Percentiles rank a stretch among this genome's conserved stretches.
Conservation (phyloP, 208 protist genomes). For the Balamuthia mandrillaris region DNA sequence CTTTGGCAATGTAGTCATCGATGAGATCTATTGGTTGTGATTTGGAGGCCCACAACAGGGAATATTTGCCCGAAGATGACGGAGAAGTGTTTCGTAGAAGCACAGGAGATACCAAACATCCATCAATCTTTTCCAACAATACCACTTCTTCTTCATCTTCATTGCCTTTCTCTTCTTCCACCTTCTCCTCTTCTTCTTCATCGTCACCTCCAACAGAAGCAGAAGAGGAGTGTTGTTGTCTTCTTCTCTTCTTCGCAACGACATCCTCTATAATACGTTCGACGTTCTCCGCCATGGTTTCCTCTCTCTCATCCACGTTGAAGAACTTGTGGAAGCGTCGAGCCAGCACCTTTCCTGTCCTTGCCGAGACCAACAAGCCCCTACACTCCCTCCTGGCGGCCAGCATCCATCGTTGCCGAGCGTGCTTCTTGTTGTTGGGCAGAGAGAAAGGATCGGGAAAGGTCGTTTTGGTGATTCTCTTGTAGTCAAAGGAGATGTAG, state of each 20-base stretch:
- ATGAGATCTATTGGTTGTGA: background rate
- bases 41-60: slow-evolving; percentile 1
- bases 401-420: background rate
- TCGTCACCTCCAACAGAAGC: too few relatives aligned
- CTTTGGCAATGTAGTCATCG: background rate
- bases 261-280: background rate
- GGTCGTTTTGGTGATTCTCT: background rate
- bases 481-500: slow-evolving; percentile 42
- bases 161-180: too few relatives aligned
- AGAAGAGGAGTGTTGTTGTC: too few relatives aligned
- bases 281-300: background rate
- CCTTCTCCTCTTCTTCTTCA: too few relatives aligned
- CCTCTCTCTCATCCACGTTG: slow-evolving; percentile 45
- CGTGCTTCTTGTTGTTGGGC: slow-evolving; percentile 16
- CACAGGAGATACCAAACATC: slow-evolving; percentile 8
- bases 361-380: slow-evolving; percentile 14
- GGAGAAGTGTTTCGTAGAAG: background rate
- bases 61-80: background rate
- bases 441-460: slow-evolving; percentile 1
- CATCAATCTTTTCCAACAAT: slow-evolving; percentile 31
- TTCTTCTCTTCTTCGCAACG: background rate
- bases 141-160: too few relatives aligned
- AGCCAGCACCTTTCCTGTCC: slow-evolving; percentile 25
- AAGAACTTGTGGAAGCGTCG: slow-evolving; percentile 56
- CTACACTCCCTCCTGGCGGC: slow-evolving; percentile 39